Evolutionary conservation across 148 eudicot genomes (phyloP), one percentile per base, ranked within the genome.

Genomic region (Persicaria maculosa): DNA sequence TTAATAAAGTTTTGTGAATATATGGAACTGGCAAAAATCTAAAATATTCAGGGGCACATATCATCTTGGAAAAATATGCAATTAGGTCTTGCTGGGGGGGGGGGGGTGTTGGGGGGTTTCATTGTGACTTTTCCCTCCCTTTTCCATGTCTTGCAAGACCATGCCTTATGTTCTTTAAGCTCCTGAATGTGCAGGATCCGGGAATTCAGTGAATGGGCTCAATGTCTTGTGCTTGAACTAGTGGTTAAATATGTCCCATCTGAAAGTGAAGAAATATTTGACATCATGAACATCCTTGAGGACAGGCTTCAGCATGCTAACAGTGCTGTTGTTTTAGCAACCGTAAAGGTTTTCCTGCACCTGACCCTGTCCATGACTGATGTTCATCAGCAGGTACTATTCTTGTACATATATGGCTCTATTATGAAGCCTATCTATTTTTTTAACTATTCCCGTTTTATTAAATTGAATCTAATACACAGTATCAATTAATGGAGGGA

Each of bases 241-340:
- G 94, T 90, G 40, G 86, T 91, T 67, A 96, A 92, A 74, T 96
- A 96, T 81, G 97, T 90, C 50, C 99, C 97, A 53, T 71, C 90
- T 59, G 97, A 96, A 71, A 85, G 77, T 81, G 90, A 82, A 76
- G 99, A 96, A 83, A 86, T 96, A 81, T 96, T 92, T 84, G 97
- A 96, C 89, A 90, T 96, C 68, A 92, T 96, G 99, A 90, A 92
- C 88, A 97, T 96, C 82, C 97, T 96, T 11, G 99, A 96, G 81
- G 99, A 92, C 79, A 89, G 99, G 79, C 97, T 96, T 84, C 99
- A 96, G 84, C 99, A 96, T 89, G 97, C 99, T 73, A 96, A 96
- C 81, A 88, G 99, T 79, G 99, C 99, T 11, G 97, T 96, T 83
- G 99, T 96, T 71, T 86, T 96, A 79, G 97, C 99, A 64, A 96